Conservation (phyloP, 1,284 basidiomycete species). For the Wolfiporia cocos region DNA sequence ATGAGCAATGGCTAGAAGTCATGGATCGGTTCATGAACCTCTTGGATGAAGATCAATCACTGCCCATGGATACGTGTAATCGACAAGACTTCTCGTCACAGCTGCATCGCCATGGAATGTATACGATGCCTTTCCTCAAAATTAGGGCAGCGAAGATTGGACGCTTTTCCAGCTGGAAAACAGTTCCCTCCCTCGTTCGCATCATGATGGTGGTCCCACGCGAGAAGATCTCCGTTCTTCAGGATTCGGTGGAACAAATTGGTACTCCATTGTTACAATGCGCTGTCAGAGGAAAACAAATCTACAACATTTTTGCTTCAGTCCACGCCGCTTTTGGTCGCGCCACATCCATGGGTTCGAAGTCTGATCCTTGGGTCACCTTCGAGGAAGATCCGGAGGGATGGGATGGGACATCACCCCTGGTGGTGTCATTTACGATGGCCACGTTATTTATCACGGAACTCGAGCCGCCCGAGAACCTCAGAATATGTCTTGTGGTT, state of each 20-base stretch:
- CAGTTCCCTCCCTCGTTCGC: slow-evolving; percentile 21
- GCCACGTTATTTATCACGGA: slow-evolving; percentile 22
- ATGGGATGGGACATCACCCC: slow-evolving; percentile 23
- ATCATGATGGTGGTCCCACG: slow-evolving; percentile 33
- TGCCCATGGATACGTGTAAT: slow-evolving; percentile 27
- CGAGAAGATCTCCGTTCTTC: slow-evolving; percentile 21
- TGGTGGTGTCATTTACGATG: slow-evolving; percentile 31
- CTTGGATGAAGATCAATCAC: slow-evolving; percentile 16
- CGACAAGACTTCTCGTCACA: slow-evolving; percentile 30
- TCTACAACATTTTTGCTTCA: slow-evolving; percentile 24
- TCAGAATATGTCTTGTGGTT: slow-evolving; percentile 23
- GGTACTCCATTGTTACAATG: slow-evolving; percentile 27
- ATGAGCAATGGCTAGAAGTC: slow-evolving; percentile 22
- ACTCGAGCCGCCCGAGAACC: slow-evolving; percentile 18
- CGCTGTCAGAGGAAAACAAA: slow-evolving; percentile 18
- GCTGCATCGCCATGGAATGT: slow-evolving; percentile 28
- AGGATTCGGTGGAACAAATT: slow-evolving; percentile 11
- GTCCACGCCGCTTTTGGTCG: slow-evolving; percentile 28
- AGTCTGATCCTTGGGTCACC: slow-evolving; percentile 14
- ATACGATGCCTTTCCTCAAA: slow-evolving; percentile 11
- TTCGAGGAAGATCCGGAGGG: slow-evolving; percentile 31
- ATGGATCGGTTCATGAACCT: slow-evolving; percentile 25
- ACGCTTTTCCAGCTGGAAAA: slow-evolving; percentile 23
- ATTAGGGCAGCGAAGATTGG: slow-evolving; percentile 7
- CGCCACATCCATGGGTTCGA: slow-evolving; percentile 21